phyloP scores from a whole-genome alignment of 306 rosid genomes.

The Cicer yamashitae region DNA sequence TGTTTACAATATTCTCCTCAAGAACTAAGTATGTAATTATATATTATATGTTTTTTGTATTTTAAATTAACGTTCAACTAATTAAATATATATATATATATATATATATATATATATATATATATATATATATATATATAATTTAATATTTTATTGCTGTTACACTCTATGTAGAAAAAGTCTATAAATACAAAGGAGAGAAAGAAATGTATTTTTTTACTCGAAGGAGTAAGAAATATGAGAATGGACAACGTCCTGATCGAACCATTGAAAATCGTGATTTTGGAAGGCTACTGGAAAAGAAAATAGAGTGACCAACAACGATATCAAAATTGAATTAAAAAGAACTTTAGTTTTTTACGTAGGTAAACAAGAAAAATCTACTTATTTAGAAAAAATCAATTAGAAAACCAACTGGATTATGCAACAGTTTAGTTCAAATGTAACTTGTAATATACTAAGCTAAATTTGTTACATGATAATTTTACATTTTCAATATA shows the following conservation, averaged over 20 bases:
- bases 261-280: not conserved
- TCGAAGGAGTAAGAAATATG: not conserved
- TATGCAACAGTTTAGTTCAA: not conserved
- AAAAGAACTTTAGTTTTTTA: not conserved
- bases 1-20: conserved; percentile 2
- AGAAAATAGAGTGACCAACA: not conserved
- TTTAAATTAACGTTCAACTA: too few relatives aligned
- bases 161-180: not conserved
- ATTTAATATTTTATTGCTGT: not conserved
- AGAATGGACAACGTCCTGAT: not conserved
- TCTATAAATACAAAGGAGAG: not conserved
- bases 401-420: not conserved
- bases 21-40: not conserved
- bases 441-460: not conserved
- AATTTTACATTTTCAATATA: not conserved
- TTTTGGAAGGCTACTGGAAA: not conserved
- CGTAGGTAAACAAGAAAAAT: too few relatives aligned
- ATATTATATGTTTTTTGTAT: too few relatives aligned
- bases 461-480: not conserved
- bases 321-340: not conserved
- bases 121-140: too few relatives aligned
- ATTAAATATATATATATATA: too few relatives aligned
- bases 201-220: not conserved
- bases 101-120: too few relatives aligned
- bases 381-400: not conserved